These are phyloP conservation scores for Scolecobasidium constrictum DNA, from an alignment of 2,329 filamentous ascomycete genomes.

Conservation along the genomic window DNA sequence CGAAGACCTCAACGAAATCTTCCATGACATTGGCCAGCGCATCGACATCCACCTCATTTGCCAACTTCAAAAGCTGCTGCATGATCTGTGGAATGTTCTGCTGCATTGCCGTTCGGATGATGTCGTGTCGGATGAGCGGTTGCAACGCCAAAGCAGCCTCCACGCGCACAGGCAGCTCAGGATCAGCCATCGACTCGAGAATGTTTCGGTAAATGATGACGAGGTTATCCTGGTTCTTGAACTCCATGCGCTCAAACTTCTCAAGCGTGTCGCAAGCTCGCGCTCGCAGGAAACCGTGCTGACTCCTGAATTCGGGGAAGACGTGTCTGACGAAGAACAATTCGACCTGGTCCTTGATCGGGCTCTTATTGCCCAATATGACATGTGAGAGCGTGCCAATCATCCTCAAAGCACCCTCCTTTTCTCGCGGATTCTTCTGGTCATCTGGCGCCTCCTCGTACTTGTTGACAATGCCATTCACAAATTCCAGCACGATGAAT, in stretches of 20 bases:
- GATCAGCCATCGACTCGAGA: constrained; percentile 89
- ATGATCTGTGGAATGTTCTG: constrained; percentile 97
- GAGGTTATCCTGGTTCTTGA: constrained; percentile 92
- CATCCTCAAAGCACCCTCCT: constrained; percentile 94
- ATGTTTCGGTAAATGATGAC: constrained; percentile 96
- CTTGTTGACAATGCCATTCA: constrained; percentile 88
- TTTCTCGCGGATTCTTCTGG: constrained; percentile 87
- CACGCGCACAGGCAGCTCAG: constrained; percentile 85
- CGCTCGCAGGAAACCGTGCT: constrained; percentile 83
- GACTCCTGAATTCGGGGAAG: constrained; percentile 92
- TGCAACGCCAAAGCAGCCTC: constrained; percentile 90
- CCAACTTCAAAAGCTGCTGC: constrained; percentile 94
- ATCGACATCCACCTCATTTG: constrained; percentile 96
- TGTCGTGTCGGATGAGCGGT: constrained; percentile 87
- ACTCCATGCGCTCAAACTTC: constrained; percentile 87
- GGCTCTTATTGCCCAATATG: constrained; percentile 94
- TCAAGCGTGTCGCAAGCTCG: constrained; percentile 94
- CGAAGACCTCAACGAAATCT: constrained; percentile 97
- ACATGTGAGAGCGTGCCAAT: constrained; percentile 91
- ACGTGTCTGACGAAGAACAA: constrained; percentile 98
- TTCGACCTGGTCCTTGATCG: constrained; percentile 93
- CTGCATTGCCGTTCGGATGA: constrained; percentile 92
- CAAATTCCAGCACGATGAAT: constrained; percentile 86
- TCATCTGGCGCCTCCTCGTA: constrained; percentile 77
- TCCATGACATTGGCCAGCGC: constrained; percentile 98